phyloP scores from a whole-genome alignment of 108 stramenopile genomes.

The Conticribra weissflogii region DNA sequence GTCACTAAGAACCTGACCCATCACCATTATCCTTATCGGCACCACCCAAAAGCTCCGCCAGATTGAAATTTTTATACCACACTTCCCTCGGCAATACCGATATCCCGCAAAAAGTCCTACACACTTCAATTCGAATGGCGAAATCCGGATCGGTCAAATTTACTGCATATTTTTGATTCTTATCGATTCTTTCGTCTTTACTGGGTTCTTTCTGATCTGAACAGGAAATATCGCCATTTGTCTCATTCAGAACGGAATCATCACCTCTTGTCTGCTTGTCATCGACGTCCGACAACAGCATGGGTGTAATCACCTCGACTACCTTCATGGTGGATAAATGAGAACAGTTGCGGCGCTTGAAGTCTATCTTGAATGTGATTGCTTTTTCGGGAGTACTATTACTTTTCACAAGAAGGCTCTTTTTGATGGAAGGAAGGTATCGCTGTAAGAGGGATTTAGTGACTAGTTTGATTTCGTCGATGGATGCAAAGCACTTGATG shows the following conservation, averaged over 20 bases:
- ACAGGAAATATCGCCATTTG: constrained; percentile 6
- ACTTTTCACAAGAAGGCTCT: background rate
- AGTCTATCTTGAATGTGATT: constrained; percentile 59
- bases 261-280: too few species aligned
- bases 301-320: constrained; percentile 53
- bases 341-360: constrained; percentile 65
- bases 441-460: constrained; percentile 46
- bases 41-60: constrained; percentile 28
- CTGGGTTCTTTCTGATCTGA: too few species aligned
- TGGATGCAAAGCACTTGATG: constrained; percentile 64
- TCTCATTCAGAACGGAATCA: constrained; percentile 12
- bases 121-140: constrained; percentile 73
- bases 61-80: constrained; percentile 56
- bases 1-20: too few species aligned
- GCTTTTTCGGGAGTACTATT: constrained; percentile 7
- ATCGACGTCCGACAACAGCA: too few species aligned
- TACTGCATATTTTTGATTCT: constrained; percentile 45
- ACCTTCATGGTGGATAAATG: constrained; percentile 54
- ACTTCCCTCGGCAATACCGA: constrained; percentile 55
- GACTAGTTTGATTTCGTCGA: constrained; percentile 65
- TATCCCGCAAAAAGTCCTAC: constrained; percentile 69
- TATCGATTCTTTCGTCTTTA: too few species aligned
- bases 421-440: constrained; percentile 27
- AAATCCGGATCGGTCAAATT: constrained; percentile 69
- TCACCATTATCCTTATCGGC: background rate